phyloP scores from a whole-genome alignment of 441 rosid species.

The Melastoma candidum region DNA sequence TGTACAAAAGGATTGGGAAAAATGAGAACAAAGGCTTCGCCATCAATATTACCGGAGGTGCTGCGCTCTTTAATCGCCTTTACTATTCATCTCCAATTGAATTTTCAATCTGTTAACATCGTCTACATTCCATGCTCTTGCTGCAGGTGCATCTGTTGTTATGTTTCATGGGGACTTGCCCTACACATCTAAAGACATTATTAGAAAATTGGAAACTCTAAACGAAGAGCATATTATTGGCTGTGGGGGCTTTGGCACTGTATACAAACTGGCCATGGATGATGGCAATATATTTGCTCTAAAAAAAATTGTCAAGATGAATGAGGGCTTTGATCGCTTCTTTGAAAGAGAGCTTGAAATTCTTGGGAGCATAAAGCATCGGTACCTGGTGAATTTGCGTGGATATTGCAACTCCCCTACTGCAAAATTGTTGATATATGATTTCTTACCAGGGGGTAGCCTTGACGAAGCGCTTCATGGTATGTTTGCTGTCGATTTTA shows the following conservation, averaged over 20 bases:
- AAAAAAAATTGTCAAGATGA: constrained; percentile 78
- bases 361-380: constrained; percentile 97
- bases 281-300: constrained; percentile 90
- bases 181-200: constrained; percentile 86
- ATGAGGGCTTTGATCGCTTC: constrained; percentile 92
- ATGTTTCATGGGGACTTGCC: constrained; percentile 99
- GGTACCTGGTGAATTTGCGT: constrained; percentile 89
- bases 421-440: constrained; percentile 87
- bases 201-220: constrained; percentile 77
- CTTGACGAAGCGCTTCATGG: constrained; percentile 99
- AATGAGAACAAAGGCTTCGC: constrained; percentile 71
- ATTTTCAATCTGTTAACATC: background rate
- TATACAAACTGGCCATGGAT: constrained; percentile 94
- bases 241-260: constrained; percentile 91
- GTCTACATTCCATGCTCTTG: constrained; percentile 10
- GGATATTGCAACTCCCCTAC: constrained; percentile 97
- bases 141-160: constrained; percentile 86
- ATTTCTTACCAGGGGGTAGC: constrained; percentile 92
- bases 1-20: constrained; percentile 92
- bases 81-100: background rate
- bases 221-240: constrained; percentile 87
- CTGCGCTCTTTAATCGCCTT: constrained; percentile 12
- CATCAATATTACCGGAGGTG: constrained; percentile 86
- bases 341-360: constrained; percentile 97
- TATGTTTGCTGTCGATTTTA: constrained; percentile 19